These are phyloP conservation scores for Speleostelium caveatum DNA, from an alignment of 78 protist genomes.

Conservation along the genomic window DNA sequence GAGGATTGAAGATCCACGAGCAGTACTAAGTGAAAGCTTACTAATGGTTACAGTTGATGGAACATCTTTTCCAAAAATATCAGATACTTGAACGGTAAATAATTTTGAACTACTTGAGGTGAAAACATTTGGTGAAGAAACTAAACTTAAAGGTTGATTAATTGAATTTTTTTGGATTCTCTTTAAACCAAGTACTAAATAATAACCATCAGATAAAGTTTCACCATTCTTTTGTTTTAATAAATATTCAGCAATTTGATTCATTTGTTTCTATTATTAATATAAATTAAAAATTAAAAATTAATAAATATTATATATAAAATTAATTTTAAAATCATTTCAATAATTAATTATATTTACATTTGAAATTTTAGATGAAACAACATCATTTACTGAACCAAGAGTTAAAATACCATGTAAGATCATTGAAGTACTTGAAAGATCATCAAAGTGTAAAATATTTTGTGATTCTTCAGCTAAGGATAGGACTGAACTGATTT, in stretches of 20 bases:
- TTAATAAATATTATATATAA: no score
- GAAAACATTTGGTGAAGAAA: not conserved
- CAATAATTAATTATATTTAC: no score
- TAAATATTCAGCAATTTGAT: constrained; percentile 29
- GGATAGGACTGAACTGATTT: not conserved
- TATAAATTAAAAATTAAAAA: no score
- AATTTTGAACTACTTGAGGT: not conserved
- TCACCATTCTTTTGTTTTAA: constrained; percentile 9
- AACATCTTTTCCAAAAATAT: constrained; percentile 22
- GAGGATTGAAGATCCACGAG: constrained; percentile 36
- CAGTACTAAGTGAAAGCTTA: not conserved
- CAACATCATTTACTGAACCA: not conserved
- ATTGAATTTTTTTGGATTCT: constrained; percentile 29
- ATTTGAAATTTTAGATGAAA: no score
- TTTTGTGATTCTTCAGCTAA: constrained; percentile 6
- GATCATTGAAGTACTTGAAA: constrained; percentile 13
- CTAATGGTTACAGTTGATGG: not conserved
- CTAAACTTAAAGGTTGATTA: constrained; percentile 30
- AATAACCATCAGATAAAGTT: constrained; percentile 14
- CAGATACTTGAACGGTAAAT: constrained; percentile 1
- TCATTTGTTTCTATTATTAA: no score
- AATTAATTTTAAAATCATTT: no score
- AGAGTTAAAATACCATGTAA: constrained; percentile 25
- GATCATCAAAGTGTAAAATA: constrained; percentile 8
- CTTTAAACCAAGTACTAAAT: constrained; percentile 42